phyloP scores from a whole-genome alignment of 2,329 filamentous ascomycete genomes.

The Trichoderma atroviride region DNA sequence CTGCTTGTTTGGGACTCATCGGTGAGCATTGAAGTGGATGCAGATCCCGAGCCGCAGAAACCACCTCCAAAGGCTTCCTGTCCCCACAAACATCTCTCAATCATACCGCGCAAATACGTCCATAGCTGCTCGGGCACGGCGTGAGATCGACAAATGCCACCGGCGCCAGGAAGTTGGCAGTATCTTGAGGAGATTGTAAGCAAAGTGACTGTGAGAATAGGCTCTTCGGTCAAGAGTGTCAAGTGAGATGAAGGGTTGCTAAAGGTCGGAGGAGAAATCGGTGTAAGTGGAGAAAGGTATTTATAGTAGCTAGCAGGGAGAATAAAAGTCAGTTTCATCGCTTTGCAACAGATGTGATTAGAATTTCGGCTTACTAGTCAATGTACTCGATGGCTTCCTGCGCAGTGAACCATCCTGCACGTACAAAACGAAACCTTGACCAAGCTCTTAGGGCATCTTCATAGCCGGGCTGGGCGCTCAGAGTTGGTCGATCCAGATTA shows the following conservation, averaged over 20 bases:
- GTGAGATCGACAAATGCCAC: conserved; percentile 79
- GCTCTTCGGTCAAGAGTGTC: conserved; percentile 83
- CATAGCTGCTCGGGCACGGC: conserved; percentile 95
- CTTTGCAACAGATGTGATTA: background rate
- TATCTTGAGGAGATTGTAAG: conserved; percentile 91
- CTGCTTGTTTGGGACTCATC: conserved; percentile 65
- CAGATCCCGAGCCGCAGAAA: conserved; percentile 71
- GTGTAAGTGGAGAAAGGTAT: conserved; percentile 87
- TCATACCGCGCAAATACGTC: conserved; percentile 93
- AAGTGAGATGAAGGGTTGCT: conserved; percentile 77
- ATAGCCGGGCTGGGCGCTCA: conserved; percentile 58
- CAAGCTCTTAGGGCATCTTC: conserved; percentile 80
- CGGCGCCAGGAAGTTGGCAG: conserved; percentile 75
- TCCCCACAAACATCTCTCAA: conserved; percentile 91
- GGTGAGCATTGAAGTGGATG: conserved; percentile 41
- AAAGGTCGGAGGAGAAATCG: conserved; percentile 90
- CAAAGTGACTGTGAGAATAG: conserved; percentile 87
- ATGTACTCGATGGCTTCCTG: conserved; percentile 93
- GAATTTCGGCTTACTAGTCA: conserved; percentile 66
- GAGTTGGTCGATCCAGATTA: conserved; percentile 47
- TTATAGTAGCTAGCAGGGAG: conserved; percentile 73
- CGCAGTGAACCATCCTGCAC: conserved; percentile 93
- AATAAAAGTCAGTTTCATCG: background rate
- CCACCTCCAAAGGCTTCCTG: conserved; percentile 94
- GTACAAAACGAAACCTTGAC: conserved; percentile 91